Evolutionary conservation across 2,329 filamentous ascomycete genomes (phyloP).

Genomic region (Colletotrichum musae): DNA sequence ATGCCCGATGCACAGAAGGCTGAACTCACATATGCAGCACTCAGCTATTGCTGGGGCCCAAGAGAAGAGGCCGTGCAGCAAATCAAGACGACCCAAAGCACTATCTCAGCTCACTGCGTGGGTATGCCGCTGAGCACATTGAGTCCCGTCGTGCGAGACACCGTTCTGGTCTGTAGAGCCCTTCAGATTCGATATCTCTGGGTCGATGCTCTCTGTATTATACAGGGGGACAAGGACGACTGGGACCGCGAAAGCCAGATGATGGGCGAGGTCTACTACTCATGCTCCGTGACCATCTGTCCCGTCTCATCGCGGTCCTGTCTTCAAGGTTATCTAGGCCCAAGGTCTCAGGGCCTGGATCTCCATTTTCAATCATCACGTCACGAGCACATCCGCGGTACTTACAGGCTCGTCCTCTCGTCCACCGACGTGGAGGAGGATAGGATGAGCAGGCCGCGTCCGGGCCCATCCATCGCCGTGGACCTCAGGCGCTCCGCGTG

Average conservation of each 20-base stretch:
- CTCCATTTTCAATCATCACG: background rate
- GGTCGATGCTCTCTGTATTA: conserved; percentile 50
- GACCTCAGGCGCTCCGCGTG: conserved; percentile 2
- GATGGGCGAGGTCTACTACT: conserved; percentile 28
- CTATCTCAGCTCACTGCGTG: background rate
- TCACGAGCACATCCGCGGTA: background rate
- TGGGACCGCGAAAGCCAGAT: conserved; percentile 26
- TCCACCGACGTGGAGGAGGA: background rate
- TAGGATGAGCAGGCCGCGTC: background rate
- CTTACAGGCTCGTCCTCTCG: background rate
- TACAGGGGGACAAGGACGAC: conserved; percentile 46
- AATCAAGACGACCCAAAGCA: background rate
- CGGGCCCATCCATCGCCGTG: background rate
- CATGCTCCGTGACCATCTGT: background rate
- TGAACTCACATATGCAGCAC: background rate
- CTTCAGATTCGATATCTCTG: conserved; percentile 47
- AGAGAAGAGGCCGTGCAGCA: background rate
- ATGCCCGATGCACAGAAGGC: background rate
- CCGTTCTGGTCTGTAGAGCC: conserved; percentile 8
- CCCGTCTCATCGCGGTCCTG: conserved; percentile 1
- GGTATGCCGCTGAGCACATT: background rate
- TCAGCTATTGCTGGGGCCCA: conserved; percentile 24
- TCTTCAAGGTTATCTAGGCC: background rate
- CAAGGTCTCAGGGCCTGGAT: background rate
- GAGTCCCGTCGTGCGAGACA: conserved; percentile 7